These are phyloP conservation scores for Haematococcus lacustris DNA, from an alignment of 139 green algal species.

Conservation along the genomic window DNA sequence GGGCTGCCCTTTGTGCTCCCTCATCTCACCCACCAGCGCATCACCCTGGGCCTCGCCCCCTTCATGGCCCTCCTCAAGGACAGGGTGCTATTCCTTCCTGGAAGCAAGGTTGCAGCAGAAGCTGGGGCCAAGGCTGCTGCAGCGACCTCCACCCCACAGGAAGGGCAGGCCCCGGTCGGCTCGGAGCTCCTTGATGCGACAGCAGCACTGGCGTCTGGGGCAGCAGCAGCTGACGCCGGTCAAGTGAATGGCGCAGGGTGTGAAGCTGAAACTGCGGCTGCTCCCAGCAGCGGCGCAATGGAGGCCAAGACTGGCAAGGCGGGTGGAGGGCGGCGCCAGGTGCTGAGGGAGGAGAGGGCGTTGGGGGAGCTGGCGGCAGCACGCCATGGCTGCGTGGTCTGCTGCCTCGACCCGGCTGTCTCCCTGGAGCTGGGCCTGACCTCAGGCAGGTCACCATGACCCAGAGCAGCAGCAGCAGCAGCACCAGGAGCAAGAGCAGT, in stretches of 20 bases:
- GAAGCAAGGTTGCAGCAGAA: no score
- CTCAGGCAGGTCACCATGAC: not conserved
- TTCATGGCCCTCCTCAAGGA: slow-evolving; percentile 52
- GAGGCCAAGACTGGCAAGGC: not conserved
- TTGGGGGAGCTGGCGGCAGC: slow-evolving; percentile 25
- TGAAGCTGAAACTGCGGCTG: not conserved
- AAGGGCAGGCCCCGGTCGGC: no score
- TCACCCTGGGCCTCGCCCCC: slow-evolving; percentile 43
- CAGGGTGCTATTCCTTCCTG: no score
- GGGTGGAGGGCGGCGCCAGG: not conserved
- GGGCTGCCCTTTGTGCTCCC: slow-evolving; percentile 73
- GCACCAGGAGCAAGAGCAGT: not conserved
- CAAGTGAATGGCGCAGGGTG: no score
- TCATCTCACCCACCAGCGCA: slow-evolving; percentile 61
- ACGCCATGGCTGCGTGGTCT: slow-evolving; percentile 38
- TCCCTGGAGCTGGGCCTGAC: slow-evolving; percentile 20
- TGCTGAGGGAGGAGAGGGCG: not conserved
- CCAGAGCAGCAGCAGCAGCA: not conserved
- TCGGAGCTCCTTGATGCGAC: no score
- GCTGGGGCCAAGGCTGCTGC: no score
- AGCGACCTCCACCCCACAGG: no score
- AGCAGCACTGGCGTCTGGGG: no score
- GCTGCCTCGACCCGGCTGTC: slow-evolving; percentile 36
- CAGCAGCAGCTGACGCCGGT: no score
- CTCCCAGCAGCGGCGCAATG: not conserved